Base-by-base conservation (phyloP, 225 moss, liverwort and hornwort genomes). In the Marchantia paleacea region DNA sequence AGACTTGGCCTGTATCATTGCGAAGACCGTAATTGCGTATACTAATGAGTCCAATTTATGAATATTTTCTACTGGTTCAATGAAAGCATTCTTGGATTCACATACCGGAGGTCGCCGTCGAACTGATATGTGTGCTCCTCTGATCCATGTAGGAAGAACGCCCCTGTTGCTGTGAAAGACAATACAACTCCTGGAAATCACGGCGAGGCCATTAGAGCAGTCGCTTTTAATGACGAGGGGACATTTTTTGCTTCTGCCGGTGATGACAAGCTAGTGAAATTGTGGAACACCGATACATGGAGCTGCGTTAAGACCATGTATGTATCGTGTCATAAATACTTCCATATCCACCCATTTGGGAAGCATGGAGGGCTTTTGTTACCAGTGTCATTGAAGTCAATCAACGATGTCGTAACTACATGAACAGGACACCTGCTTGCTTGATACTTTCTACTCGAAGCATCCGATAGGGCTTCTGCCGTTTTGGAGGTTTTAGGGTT, bases 241-340 rank as follows among this genome's bases (percentile, higher is more conserved):
- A 86, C 79, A 55, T 84, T 95, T 78, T 95, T 94, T 81, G 91
- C 95, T 39, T 95, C 95, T 64, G 95, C 91, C 60, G 95, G 99
- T 66, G 96, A 96, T 73, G 96, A 96, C 79, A 96, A 96, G 88
- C 92, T 89, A 61, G 99, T 95, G 10, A 99, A 95, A 80, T 87
- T 99, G 26, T 95, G 95, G 99, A 86, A 95, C 90, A 89, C 91
- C 72, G 86, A 86, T 55, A 86, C 89, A 66, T 99, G 95, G 95
- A 82, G 84, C 73, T 99, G 99, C 85, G 81, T 94, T 51, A 99
- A 95, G 81, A 99, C 95, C 9, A 88, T 87, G 95, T 99, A 79
- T 48, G 91, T 75, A 77, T 25, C 12, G 0, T 71, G 39, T 47
- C 1, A 70, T 16, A 47, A 70, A 4, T 20, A 15, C 16, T 22